Conservation (phyloP, 2,329 filamentous ascomycete species). For the Sclerotinia sclerotiorum region DNA sequence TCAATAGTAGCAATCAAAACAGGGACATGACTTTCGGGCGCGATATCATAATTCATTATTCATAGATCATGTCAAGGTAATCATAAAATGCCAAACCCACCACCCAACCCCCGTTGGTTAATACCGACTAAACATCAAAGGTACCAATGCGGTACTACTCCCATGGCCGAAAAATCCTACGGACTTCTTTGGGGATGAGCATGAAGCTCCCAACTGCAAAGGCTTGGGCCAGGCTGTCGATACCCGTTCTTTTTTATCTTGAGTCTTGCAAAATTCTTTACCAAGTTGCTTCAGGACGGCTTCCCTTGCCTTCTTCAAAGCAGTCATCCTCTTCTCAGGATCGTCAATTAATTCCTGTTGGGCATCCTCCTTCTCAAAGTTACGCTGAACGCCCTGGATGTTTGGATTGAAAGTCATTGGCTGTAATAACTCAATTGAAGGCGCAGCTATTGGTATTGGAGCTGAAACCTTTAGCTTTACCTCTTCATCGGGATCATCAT, state of each 20-base stretch:
- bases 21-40: background rate
- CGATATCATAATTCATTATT: constrained; percentile 34
- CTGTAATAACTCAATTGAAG: constrained; percentile 47
- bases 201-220: constrained; percentile 25
- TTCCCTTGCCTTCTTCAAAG: constrained; percentile 59
- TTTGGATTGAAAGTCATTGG: constrained; percentile 55
- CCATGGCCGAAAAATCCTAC: constrained; percentile 44
- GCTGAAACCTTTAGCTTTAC: constrained; percentile 28
- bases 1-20: constrained; percentile 6
- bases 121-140: constrained; percentile 57
- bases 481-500: constrained; percentile 27
- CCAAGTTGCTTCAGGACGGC: constrained; percentile 59
- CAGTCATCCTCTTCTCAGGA: constrained; percentile 53
- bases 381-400: constrained; percentile 58
- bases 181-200: constrained; percentile 31
- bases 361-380: constrained; percentile 56
- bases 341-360: constrained; percentile 59
- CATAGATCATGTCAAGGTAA: constrained; percentile 17
- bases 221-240: constrained; percentile 8
- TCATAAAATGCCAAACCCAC: constrained; percentile 13
- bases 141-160: constrained; percentile 55
- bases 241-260: constrained; percentile 31
- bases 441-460: constrained; percentile 34
- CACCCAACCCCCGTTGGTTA: constrained; percentile 23
- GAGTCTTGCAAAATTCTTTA: constrained; percentile 49